Conservation (phyloP, 2,329 filamentous ascomycete species). For the Diaporthe destruens region DNA sequence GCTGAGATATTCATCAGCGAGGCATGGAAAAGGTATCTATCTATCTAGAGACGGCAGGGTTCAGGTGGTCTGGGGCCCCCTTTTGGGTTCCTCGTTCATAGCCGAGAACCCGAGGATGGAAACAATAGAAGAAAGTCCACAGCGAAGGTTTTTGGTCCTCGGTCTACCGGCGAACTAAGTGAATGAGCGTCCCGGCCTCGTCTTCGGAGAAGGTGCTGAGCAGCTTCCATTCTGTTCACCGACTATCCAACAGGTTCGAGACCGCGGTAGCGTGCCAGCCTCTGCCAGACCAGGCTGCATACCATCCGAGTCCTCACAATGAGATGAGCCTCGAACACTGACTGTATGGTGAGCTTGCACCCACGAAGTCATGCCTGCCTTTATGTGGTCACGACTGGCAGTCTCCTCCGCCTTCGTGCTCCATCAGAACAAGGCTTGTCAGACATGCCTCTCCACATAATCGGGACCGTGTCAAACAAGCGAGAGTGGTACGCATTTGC, state of each 20-base stretch:
- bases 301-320: too few relatives aligned
- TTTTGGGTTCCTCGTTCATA: background rate
- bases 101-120: background rate
- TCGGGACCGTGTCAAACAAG: background rate
- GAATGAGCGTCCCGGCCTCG: background rate
- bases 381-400: too few relatives aligned
- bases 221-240: background rate
- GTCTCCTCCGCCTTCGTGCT: too few relatives aligned
- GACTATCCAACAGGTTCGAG: background rate
- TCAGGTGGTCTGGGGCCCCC: background rate
- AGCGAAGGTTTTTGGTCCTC: background rate
- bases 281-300: background rate
- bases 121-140: slow-evolving; percentile 5
- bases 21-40: slow-evolving; percentile 10
- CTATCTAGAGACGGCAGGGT: background rate
- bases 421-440: too few relatives aligned
- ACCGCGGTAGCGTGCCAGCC: too few relatives aligned
- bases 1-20: background rate
- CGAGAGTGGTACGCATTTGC: too few relatives aligned
- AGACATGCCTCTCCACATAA: background rate
- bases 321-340: too few relatives aligned
- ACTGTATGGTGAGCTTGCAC: background rate
- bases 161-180: background rate
- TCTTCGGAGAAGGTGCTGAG: background rate
- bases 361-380: background rate